Conservation (phyloP, 1,284 basidiomycete genomes). For the Cryptococcus deneoformans region DNA sequence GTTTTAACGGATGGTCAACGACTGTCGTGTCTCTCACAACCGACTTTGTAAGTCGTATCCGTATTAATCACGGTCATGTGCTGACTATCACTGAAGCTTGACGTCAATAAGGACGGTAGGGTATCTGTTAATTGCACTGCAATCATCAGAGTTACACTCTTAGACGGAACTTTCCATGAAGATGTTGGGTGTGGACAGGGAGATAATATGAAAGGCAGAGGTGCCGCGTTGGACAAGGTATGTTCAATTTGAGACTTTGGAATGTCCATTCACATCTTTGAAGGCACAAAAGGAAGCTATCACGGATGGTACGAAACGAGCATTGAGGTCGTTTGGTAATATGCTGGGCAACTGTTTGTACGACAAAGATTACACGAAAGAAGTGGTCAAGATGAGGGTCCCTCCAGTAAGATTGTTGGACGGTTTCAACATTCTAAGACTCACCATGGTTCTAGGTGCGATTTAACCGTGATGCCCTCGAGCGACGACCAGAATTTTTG, state of each 20-base stretch:
- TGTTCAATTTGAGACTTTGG: constrained; percentile 21
- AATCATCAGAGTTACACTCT: constrained; percentile 78
- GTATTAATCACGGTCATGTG: background rate
- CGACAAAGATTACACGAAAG: constrained; percentile 81
- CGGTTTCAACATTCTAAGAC: background rate
- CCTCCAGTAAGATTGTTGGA: constrained; percentile 61
- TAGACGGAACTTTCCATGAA: constrained; percentile 88
- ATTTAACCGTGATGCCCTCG: constrained; percentile 67
- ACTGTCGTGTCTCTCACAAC: constrained; percentile 73
- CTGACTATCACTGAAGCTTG: constrained; percentile 44
- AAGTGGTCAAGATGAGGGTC: constrained; percentile 81
- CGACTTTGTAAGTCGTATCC: constrained; percentile 52
- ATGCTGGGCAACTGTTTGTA: constrained; percentile 94
- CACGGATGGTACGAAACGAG: constrained; percentile 89
- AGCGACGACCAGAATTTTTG: constrained; percentile 70
- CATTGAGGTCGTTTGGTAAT: constrained; percentile 89
- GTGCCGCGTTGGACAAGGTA: constrained; percentile 87
- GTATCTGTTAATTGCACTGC: constrained; percentile 79
- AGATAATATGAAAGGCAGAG: constrained; percentile 84
- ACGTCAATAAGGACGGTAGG: constrained; percentile 64
- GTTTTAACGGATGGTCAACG: constrained; percentile 97
- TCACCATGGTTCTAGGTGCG: constrained; percentile 58
- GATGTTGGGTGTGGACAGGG: constrained; percentile 86
- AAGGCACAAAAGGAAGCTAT: constrained; percentile 98
- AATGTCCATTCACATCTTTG: constrained; percentile 6